Evolutionary conservation across 495 filamentous ascomycete genomes (phyloP).

Genomic region (Durotheca rogersii): DNA sequence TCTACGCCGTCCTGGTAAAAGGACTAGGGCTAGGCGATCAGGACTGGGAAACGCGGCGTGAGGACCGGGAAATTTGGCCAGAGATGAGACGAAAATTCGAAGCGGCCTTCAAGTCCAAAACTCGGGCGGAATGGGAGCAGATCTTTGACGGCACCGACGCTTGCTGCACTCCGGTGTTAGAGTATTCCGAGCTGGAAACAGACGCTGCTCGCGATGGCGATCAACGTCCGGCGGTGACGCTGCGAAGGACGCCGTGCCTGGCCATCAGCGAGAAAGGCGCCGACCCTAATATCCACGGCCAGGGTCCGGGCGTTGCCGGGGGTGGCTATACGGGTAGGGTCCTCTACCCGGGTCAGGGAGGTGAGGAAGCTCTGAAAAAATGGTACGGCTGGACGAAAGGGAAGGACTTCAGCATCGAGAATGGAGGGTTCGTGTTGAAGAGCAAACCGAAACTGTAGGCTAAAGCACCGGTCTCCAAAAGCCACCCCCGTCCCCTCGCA

Average conservation of each 20-base stretch:
- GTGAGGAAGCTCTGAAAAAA: conserved; percentile 63
- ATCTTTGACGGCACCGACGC: conserved; percentile 89
- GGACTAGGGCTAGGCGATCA: conserved; percentile 59
- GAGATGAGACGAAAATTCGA: conserved; percentile 61
- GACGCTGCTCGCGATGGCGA: conserved; percentile 59
- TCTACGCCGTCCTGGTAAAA: conserved; percentile 67
- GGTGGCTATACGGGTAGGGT: conserved; percentile 63
- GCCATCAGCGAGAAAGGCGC: conserved; percentile 46
- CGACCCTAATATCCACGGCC: conserved; percentile 41
- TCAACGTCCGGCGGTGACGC: conserved; percentile 71
- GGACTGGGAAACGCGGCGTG: conserved; percentile 54
- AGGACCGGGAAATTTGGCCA: conserved; percentile 65
- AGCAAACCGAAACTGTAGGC: conserved; percentile 53
- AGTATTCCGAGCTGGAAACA: conserved; percentile 68
- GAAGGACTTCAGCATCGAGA: conserved; percentile 63
- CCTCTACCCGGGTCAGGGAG: conserved; percentile 67
- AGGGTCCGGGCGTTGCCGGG: conserved; percentile 52
- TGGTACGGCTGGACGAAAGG: conserved; percentile 82
- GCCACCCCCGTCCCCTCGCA: background rate
- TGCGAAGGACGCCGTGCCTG: conserved; percentile 63
- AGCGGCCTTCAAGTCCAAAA: conserved; percentile 67
- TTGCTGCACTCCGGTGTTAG: conserved; percentile 84
- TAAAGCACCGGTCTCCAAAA: background rate
- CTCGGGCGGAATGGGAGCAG: conserved; percentile 76
- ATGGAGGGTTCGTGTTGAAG: conserved; percentile 58